Conservation (phyloP, 2,329 filamentous ascomycete genomes). For the Ceratocystis eucalypticola region DNA sequence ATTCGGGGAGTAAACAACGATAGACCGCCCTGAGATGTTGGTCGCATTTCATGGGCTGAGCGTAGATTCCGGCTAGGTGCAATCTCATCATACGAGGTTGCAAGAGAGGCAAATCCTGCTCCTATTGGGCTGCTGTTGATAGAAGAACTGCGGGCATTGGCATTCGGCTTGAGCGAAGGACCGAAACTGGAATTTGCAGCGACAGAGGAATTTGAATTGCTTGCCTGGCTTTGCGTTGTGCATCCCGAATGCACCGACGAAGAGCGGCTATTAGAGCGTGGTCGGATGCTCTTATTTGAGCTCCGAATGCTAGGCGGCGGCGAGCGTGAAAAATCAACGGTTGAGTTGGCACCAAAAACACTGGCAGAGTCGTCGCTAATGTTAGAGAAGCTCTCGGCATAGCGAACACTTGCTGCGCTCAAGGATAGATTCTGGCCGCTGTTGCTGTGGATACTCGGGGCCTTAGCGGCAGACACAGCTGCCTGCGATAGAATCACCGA, state of each 20-base stretch:
- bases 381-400: slow-evolving; percentile 34
- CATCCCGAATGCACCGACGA: slow-evolving; percentile 18
- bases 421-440: slow-evolving; percentile 25
- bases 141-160: not conserved
- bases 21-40: slow-evolving; percentile 7
- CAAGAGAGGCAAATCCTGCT: not conserved
- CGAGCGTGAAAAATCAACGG: slow-evolving; percentile 45
- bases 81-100: not conserved
- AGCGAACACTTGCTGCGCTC: slow-evolving; percentile 29
- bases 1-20: slow-evolving; percentile 11
- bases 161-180: slow-evolving; percentile 11
- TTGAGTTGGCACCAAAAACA: slow-evolving; percentile 35
- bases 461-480: slow-evolving; percentile 22
- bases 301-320: slow-evolving; percentile 40
- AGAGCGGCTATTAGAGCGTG: slow-evolving; percentile 13
- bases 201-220: not conserved
- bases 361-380: slow-evolving; percentile 46
- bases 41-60: slow-evolving; percentile 17
- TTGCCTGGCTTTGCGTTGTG: slow-evolving; percentile 3
- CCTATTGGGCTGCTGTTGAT: not conserved
- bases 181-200: slow-evolving; percentile 8
- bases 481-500: slow-evolving; percentile 42
- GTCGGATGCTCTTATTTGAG: slow-evolving; percentile 31
- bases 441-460: not conserved
- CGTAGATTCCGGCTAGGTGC: slow-evolving; percentile 11